These are phyloP conservation scores for Cenococcum geophilum DNA, from an alignment of 495 filamentous ascomycete species.

Conservation along the genomic window DNA sequence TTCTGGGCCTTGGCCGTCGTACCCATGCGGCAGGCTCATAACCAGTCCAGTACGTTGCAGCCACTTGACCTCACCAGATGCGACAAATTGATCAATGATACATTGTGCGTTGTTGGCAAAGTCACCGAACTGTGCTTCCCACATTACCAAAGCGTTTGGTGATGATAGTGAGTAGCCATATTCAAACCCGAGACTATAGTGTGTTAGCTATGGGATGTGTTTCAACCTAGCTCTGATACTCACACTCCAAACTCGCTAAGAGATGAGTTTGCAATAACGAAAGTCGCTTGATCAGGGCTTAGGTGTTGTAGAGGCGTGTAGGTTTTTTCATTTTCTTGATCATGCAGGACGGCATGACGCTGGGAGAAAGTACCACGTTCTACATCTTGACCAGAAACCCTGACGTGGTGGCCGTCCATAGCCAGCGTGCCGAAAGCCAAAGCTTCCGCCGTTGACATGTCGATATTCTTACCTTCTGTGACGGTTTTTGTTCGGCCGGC, in stretches of 20 bases:
- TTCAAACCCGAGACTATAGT: conserved; percentile 77
- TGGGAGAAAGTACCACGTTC: conserved; percentile 99
- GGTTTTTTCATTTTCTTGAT: conserved; percentile 86
- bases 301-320: conserved; percentile 90
- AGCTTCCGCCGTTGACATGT: conserved; percentile 96
- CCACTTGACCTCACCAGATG: conserved; percentile 97
- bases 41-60: conserved; percentile 93
- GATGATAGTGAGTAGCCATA: conserved; percentile 97
- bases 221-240: conserved; percentile 30
- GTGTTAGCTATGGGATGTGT: conserved; percentile 2
- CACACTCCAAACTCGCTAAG: conserved; percentile 87
- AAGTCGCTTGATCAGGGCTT: conserved; percentile 81
- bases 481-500: conserved; percentile 85
- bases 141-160: conserved; percentile 93
- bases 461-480: conserved; percentile 85
- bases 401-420: conserved; percentile 88
- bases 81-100: conserved; percentile 98
- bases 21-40: conserved; percentile 91
- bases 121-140: conserved; percentile 99
- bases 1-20: conserved; percentile 97
- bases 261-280: conserved; percentile 96
- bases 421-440: conserved; percentile 90
- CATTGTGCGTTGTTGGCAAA: conserved; percentile 99
- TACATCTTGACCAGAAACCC: conserved; percentile 96
- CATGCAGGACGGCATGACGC: conserved; percentile 92